Base-by-base conservation (phyloP, 2,329 filamentous ascomycete species). In the Penicillium freii region DNA sequence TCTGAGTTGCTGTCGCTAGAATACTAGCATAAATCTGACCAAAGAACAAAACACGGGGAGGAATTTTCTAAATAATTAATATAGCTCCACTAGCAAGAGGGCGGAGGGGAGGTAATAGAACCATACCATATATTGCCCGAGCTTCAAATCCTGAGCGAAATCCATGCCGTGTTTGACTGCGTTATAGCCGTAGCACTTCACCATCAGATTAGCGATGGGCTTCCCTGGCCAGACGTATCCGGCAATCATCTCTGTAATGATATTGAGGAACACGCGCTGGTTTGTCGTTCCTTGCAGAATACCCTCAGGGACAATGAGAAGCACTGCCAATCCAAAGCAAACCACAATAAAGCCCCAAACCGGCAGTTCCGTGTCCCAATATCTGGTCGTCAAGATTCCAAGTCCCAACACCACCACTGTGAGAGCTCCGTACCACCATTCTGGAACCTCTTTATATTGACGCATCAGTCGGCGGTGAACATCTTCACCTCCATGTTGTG, bases 401-500 rank as follows among this genome's bases (percentile, higher is more conserved):
- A 77, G 53, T 1, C 65, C 75, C 8, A 76, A 25, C n/a, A 73
- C 62, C 1, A 72, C 40, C 1, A 72, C 39, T 1, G 73, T 73
- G 27, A 77, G 47, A 2, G 48, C 54, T 1, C 25, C 36, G 69
- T 87, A 87, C 84, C 84, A 87, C 83, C 82, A 86, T 1, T 81
- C 81, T 0, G 85, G 85, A 0, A 84, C 85, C 66, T 87, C 85
- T 43, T 80, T 80, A 62, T 87, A 87, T 63, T 83, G 84, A 51
- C 73, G 77, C 84, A 87, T 87, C 21, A 87, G 73, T 59, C 83
- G 84, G 81, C 86, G 86, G 67, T 87, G 84, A 43, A 86, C 81
- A 61, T 87, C 84, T 0, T 84, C 83, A 67, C 83, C 68, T 31
- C 62, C 62, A n/a, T 62, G 58, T 8, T 68, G 67, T 4, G 67